Conservation (phyloP, 2,329 filamentous ascomycete species). For the Monilinia polystroma region DNA sequence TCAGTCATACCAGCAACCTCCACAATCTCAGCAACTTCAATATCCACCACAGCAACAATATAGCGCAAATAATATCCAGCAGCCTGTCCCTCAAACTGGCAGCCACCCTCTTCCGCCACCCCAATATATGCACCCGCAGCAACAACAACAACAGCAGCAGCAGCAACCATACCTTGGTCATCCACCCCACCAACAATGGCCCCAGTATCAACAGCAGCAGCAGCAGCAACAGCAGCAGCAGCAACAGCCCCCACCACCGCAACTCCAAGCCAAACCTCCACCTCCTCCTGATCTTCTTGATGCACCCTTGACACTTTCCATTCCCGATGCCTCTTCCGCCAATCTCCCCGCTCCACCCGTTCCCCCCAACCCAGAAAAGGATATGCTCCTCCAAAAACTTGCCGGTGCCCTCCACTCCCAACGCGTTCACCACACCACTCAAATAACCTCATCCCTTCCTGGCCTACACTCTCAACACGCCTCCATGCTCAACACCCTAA, state of each 20-base stretch:
- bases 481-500: conserved; percentile 70
- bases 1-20: conserved; percentile 33
- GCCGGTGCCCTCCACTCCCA: conserved; percentile 67
- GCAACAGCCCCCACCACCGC: conserved; percentile 36
- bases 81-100: conserved; percentile 27
- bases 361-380: conserved; percentile 93
- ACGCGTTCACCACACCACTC: conserved; percentile 65
- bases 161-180: conserved; percentile 32
- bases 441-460: conserved; percentile 71
- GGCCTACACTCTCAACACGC: conserved; percentile 76
- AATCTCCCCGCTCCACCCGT: conserved; percentile 74
- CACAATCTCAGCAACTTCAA: conserved; percentile 26
- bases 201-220: conserved; percentile 38
- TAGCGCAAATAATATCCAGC: conserved; percentile 24
- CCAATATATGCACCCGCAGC: conserved; percentile 32
- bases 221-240: conserved; percentile 37
- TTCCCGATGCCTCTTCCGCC: conserved; percentile 46
- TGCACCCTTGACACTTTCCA: conserved; percentile 50
- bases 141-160: conserved; percentile 29
- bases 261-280: conserved; percentile 41
- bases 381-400: conserved; percentile 76
- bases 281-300: conserved; percentile 54
- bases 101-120: conserved; percentile 26
- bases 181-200: conserved; percentile 28
- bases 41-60: conserved; percentile 19